A percentile compares a stretch with the other conserved stretches of the same genome.
phyloP scores from a whole-genome alignment of 179 eudicot species.

The Camellia oleifera region DNA sequence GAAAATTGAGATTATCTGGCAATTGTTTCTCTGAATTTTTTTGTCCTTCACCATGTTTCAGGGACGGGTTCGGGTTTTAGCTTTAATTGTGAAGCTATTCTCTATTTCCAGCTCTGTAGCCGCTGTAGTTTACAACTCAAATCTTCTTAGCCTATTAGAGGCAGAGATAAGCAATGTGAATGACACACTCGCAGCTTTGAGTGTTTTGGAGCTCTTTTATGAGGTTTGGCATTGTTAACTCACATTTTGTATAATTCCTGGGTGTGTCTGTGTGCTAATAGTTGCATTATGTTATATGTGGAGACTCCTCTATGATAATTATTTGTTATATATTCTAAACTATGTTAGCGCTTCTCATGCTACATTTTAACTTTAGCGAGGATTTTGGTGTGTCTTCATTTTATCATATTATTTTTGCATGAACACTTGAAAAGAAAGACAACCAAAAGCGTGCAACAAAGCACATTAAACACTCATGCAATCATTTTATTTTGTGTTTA shows the following conservation, averaged over 20 bases:
- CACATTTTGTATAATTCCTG: background rate
- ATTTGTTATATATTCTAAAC: background rate
- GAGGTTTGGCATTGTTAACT: constrained; percentile 36
- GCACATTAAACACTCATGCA: background rate
- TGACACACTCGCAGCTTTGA: constrained; percentile 70
- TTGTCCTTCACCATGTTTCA: constrained; percentile 29
- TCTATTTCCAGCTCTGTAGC: constrained; percentile 76
- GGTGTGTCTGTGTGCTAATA: background rate
- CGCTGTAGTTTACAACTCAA: constrained; percentile 61
- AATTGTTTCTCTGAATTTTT: constrained; percentile 13
- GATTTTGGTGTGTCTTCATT: background rate
- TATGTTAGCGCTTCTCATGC: background rate
- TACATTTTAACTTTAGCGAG: background rate
- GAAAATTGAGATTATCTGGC: background rate
- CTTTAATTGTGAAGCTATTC: constrained; percentile 87
- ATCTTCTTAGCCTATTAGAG: constrained; percentile 64
- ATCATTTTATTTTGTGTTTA: too few species aligned
- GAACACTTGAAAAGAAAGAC: too few species aligned
- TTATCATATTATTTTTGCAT: background rate
- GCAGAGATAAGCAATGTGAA: constrained; percentile 59
- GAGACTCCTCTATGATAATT: background rate
- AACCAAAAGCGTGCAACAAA: too few species aligned
- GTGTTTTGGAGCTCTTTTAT: constrained; percentile 68
- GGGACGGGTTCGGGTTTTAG: constrained; percentile 83
- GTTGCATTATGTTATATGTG: background rate